A percentile compares a stretch with the other conserved stretches of the same genome.
Conservation (phyloP, 148 eudicot species). For the Mesembryanthemum crystallinum region DNA sequence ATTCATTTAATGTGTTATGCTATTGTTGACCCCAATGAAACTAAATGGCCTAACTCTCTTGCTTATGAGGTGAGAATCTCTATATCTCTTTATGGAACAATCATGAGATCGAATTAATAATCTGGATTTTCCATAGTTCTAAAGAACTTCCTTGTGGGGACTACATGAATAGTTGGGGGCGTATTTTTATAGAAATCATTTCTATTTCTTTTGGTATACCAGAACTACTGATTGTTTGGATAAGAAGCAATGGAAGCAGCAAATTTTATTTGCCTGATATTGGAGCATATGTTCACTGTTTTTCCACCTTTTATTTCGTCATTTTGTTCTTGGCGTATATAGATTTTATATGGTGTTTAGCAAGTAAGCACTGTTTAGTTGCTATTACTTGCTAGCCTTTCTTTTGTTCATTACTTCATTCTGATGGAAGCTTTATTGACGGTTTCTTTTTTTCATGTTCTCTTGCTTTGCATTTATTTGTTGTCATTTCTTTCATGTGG, state of each 20-base stretch:
- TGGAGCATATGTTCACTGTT: neutral
- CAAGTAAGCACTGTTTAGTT: no score
- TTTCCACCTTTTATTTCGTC: neutral
- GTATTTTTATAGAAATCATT: neutral
- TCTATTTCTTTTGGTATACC: neutral
- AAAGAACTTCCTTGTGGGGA: no score
- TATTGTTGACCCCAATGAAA: neutral
- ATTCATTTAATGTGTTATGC: neutral
- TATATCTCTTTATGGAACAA: neutral
- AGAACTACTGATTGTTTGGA: neutral
- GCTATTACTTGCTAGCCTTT: no score
- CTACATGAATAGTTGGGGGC: neutral
- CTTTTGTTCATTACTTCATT: neutral
- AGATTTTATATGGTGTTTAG: no score
- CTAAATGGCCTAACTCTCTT: neutral
- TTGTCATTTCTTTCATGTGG: slow-evolving; percentile 7
- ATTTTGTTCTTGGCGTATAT: neutral
- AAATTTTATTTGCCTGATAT: neutral
- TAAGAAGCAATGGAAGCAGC: neutral
- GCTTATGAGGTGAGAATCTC: neutral
- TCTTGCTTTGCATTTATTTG: neutral
- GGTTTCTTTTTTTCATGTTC: neutral
- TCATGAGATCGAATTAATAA: neutral
- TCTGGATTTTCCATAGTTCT: neutral
- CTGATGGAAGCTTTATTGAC: no score